Conservation (phyloP, 352 stramenopile genomes). For the Globisporangium sylvaticum region DNA sequence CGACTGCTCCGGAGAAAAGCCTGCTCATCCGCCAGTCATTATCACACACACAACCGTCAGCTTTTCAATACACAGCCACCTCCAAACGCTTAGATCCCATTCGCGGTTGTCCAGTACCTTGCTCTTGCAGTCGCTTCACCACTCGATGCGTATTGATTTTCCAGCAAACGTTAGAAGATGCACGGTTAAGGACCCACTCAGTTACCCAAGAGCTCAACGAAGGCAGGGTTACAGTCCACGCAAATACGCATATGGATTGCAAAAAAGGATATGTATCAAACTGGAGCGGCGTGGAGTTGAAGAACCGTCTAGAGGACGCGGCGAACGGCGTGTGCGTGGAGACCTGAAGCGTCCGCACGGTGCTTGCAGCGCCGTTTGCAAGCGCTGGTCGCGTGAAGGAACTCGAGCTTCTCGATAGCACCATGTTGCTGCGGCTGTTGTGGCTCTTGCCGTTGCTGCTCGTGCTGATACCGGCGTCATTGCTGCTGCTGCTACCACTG, state of each 20-base stretch:
- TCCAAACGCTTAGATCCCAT: background rate
- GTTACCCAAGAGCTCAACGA: background rate
- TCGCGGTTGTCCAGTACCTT: slow-evolving; percentile 35
- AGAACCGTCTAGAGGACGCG: background rate
- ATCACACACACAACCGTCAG: background rate
- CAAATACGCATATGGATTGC: background rate
- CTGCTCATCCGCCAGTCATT: slow-evolving; percentile 23
- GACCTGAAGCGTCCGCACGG: background rate
- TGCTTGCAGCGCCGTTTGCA: background rate
- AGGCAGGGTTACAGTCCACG: no score
- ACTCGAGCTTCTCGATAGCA: background rate
- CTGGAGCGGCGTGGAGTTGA: slow-evolving; percentile 19
- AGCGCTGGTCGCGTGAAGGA: background rate
- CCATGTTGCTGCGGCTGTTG: background rate
- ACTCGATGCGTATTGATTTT: slow-evolving; percentile 52
- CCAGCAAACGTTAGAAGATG: slow-evolving; percentile 7
- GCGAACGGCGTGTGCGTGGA: background rate
- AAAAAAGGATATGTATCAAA: slow-evolving; percentile 23
- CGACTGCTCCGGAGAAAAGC: slow-evolving; percentile 60
- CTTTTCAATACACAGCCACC: background rate
- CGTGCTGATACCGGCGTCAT: background rate
- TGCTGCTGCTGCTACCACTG: background rate
- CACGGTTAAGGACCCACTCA: slow-evolving; percentile 16
- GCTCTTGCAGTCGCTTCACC: slow-evolving; percentile 64
- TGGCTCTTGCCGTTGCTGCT: background rate